Percentiles rank a stretch among this genome's conserved stretches.
phyloP scores from a whole-genome alignment of 2,329 filamentous ascomycete species.

The Pyricularia sp. region DNA sequence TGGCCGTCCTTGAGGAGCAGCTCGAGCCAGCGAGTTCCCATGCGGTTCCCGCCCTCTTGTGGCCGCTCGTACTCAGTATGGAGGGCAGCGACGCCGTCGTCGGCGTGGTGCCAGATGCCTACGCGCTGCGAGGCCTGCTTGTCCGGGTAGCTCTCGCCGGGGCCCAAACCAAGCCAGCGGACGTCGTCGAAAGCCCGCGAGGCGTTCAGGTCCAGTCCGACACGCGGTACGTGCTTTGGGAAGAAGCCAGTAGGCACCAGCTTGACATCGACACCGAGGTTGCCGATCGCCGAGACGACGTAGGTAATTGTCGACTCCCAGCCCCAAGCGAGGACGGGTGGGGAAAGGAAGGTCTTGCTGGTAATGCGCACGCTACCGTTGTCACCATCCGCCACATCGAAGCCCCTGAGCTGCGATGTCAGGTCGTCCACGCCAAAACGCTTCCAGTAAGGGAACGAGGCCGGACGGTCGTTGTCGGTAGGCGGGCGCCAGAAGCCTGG shows the following conservation, averaged over 20 bases:
- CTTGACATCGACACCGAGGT: slow-evolving; percentile 33
- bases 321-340: slow-evolving; percentile 53
- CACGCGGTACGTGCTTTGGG: slow-evolving; percentile 48
- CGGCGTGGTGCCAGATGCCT: slow-evolving; percentile 33
- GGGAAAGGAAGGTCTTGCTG: slow-evolving; percentile 40
- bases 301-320: slow-evolving; percentile 26
- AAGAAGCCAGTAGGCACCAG: slow-evolving; percentile 36
- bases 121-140: slow-evolving; percentile 45
- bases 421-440: slow-evolving; percentile 37
- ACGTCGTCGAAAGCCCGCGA: slow-evolving; percentile 34
- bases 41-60: slow-evolving; percentile 58
- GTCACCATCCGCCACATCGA: slow-evolving; percentile 16
- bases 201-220: slow-evolving; percentile 50
- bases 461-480: slow-evolving; percentile 54
- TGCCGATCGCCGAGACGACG: slow-evolving; percentile 31
- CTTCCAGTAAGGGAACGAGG: slow-evolving; percentile 48
- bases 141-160: slow-evolving; percentile 56
- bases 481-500: slow-evolving; percentile 53
- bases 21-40: slow-evolving; percentile 48
- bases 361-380: slow-evolving; percentile 24
- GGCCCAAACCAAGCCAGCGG: slow-evolving; percentile 53
- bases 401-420: slow-evolving; percentile 34
- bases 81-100: slow-evolving; percentile 34
- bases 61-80: slow-evolving; percentile 55
- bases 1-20: slow-evolving; percentile 18